These are phyloP conservation scores for Leccinum rimulosum DNA, from an alignment of 768 basidiomycete genomes.

Conservation along the genomic window DNA sequence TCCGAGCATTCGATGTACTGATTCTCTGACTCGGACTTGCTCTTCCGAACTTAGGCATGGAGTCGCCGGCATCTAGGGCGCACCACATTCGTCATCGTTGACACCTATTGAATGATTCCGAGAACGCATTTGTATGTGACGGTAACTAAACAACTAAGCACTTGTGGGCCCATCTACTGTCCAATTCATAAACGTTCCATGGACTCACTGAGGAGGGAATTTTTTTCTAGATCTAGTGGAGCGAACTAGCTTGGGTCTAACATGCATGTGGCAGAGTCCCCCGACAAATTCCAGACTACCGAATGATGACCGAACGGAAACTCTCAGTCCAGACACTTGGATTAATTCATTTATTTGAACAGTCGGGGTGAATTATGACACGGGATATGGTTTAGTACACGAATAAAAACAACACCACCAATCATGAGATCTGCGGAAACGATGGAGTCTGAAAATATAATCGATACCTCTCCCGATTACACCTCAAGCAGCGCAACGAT, in stretches of 20 bases:
- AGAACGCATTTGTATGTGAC: background rate
- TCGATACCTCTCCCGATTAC: background rate
- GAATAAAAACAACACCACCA: background rate
- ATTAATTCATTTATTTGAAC: background rate
- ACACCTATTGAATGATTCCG: too few relatives aligned
- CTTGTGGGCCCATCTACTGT: too few relatives aligned
- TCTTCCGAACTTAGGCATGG: background rate
- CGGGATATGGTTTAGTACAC: slow-evolving; percentile 1
- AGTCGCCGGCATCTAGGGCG: background rate
- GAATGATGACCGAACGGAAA: slow-evolving; percentile 4
- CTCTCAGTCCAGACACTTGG: too few relatives aligned
- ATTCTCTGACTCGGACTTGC: background rate
- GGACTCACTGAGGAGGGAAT: background rate
- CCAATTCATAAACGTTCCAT: too few relatives aligned
- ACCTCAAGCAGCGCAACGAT: slow-evolving; percentile 52
- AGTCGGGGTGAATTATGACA: slow-evolving; percentile 1
- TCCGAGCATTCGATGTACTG: too few relatives aligned
- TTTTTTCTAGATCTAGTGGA: too few relatives aligned
- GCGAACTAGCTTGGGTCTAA: background rate
- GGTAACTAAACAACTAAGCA: background rate
- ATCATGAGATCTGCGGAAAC: background rate
- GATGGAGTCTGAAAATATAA: background rate
- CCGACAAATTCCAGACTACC: slow-evolving; percentile 3
- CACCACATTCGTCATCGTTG: background rate
- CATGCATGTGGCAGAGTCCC: background rate